A percentile compares a stretch with the other conserved stretches of the same genome.
phyloP scores from a whole-genome alignment of 257 asterid species.

The Petrea volubilis region DNA sequence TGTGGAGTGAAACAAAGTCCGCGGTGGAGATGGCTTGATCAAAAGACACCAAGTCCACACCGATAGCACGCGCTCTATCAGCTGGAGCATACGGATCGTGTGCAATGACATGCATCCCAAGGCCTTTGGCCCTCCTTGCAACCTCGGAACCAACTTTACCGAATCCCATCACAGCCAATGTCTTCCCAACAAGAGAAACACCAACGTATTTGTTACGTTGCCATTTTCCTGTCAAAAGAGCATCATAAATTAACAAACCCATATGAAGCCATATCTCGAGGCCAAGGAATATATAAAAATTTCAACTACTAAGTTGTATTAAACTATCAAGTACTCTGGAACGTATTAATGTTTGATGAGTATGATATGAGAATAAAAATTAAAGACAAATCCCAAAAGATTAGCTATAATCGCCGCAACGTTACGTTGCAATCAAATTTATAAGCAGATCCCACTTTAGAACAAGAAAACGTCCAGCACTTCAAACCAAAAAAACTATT shows the following conservation, averaged over 20 bases:
- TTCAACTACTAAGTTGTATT: not conserved
- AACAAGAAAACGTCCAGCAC: not conserved
- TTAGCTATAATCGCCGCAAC: not conserved
- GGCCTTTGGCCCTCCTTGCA: slow-evolving; percentile 93
- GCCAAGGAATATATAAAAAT: not conserved
- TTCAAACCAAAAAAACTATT: not conserved
- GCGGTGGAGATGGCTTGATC: slow-evolving; percentile 85
- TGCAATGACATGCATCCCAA: slow-evolving; percentile 89
- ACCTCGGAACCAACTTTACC: slow-evolving; percentile 85
- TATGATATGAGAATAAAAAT: not conserved
- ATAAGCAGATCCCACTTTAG: not conserved
- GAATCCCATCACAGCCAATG: slow-evolving; percentile 91
- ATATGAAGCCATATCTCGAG: not conserved
- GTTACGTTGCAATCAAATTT: slow-evolving; percentile 3
- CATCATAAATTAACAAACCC: not conserved
- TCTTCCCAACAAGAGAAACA: slow-evolving; percentile 93
- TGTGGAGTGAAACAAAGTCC: slow-evolving; percentile 88
- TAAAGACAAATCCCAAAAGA: not conserved
- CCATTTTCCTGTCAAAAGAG: slow-evolving; percentile 74
- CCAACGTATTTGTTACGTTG: slow-evolving; percentile 57
- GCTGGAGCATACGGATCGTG: slow-evolving; percentile 99
- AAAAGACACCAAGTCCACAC: slow-evolving; percentile 85
- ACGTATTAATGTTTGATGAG: not conserved
- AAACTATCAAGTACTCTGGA: not conserved
- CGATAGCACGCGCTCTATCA: slow-evolving; percentile 91